Percentiles rank a stretch among this genome's conserved stretches.
These are phyloP conservation scores for Chaetomiaceae sp. DNA, from an alignment of 2,329 filamentous ascomycete species.

Conservation along the genomic window DNA sequence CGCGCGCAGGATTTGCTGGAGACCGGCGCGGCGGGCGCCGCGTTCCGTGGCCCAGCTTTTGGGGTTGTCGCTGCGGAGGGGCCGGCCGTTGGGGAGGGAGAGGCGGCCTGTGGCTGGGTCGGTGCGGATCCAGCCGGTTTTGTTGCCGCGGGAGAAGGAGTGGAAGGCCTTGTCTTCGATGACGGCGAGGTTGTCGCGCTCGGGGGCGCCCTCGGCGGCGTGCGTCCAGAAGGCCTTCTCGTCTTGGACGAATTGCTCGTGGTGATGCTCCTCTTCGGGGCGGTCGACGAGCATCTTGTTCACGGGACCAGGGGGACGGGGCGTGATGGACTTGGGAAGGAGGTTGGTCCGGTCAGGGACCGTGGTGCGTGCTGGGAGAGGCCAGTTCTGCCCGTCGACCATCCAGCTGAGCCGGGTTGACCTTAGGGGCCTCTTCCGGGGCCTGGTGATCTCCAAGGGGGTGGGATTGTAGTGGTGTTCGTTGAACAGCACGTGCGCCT, in stretches of 20 bases:
- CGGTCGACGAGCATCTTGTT: constrained; percentile 43
- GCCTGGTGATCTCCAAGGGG: constrained; percentile 26
- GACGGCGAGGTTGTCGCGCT: constrained; percentile 30
- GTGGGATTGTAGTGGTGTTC: constrained; percentile 32
- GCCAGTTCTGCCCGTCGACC: constrained; percentile 9
- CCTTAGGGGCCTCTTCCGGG: constrained; percentile 26
- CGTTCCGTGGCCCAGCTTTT: constrained; percentile 34
- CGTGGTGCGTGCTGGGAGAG: constrained; percentile 2
- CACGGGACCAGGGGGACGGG: constrained; percentile 22
- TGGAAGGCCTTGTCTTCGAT: constrained; percentile 36
- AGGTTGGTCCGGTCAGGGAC: constrained; percentile 28
- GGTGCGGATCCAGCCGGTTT: constrained; percentile 19
- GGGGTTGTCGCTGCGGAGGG: constrained; percentile 14
- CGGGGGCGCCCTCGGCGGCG: background rate
- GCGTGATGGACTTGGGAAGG: constrained; percentile 30
- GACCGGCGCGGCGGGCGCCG: constrained; percentile 42
- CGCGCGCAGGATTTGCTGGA: constrained; percentile 40
- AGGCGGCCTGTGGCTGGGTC: constrained; percentile 4
- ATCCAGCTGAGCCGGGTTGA: constrained; percentile 28
- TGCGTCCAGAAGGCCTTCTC: constrained; percentile 16
- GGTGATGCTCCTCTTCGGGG: constrained; percentile 34
- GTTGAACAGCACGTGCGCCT: constrained; percentile 34
- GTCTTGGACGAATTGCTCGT: constrained; percentile 21
- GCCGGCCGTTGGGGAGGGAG: constrained; percentile 22
- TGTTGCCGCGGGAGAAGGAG: constrained; percentile 27